Base-by-base conservation (phyloP, 306 rosid genomes). In the Geum urbanum region DNA sequence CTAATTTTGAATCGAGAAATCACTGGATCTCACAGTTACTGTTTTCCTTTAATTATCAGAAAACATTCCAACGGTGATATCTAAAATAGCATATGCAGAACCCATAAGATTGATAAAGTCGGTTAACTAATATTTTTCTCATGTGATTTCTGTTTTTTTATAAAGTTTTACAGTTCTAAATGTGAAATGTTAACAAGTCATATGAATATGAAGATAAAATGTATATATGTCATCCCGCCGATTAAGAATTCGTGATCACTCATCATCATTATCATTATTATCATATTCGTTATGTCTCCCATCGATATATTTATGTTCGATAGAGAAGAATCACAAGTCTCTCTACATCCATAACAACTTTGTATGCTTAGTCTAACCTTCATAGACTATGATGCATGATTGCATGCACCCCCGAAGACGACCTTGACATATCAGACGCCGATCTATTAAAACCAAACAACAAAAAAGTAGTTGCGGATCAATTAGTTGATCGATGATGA, bases 401-500 rank as follows among this genome's bases (percentile, higher is more conserved):
- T 56, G 40, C 62, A 56, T 24, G 62, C n/a, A 27, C n/a, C n/a
- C n/a, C 5, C 5, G 40, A 56, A 56, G 18, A 48, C 22, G 24
- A 56, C 39, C 40, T 24, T 22, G 62, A 56, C 40, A n/a, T 56
- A 56, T 10, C 27, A 6, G 27, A 24, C 27, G 27, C 27, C 27
- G 59, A 54, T 19, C 8, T 5, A 54, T 20, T 9, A 24, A 54
- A 22, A 53, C 59, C 32, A 19, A 20, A n/a, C n/a, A 24, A 24
- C 27, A 24, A 24, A 24, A 65, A 46, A 14, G 45, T 48, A 32
- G 45, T 5, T 67, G 20, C 12, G 13, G 9, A 6, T 11, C 0
- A 37, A 18, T 53, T 53, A 52, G 63, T 53, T 67, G 52, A 63
- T 44, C 52, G 7, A 32, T 22, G 37, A 55, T 55, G 63, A 57